Evolutionary conservation across 768 basidiomycete genomes (phyloP).

Genomic region (Udeniomyces megalosporus): DNA sequence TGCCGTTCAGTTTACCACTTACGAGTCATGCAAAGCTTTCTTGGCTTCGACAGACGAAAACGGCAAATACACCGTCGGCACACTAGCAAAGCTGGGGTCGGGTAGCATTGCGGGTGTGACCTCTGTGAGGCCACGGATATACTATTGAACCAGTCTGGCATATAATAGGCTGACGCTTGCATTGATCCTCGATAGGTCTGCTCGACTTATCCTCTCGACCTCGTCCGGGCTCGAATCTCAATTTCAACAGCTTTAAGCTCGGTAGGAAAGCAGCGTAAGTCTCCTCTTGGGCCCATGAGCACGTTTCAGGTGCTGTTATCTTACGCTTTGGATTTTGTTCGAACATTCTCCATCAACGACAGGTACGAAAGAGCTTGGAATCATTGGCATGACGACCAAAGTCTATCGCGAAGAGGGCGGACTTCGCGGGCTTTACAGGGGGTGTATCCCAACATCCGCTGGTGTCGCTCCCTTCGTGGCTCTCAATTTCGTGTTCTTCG

Average conservation of each 20-base stretch:
- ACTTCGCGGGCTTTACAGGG: slow-evolving; percentile 64
- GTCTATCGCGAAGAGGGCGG: slow-evolving; percentile 89
- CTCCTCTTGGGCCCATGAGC: not conserved
- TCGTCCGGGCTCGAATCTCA: slow-evolving; percentile 78
- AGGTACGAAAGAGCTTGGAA: slow-evolving; percentile 28
- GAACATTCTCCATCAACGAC: not conserved
- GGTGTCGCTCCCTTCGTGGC: slow-evolving; percentile 12
- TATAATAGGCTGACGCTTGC: not conserved
- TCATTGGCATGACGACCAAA: slow-evolving; percentile 77
- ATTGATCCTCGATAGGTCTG: not conserved
- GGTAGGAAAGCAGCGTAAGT: not conserved
- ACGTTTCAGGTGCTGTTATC: not conserved
- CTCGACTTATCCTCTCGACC: slow-evolving; percentile 61
- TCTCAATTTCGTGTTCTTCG: slow-evolving; percentile 15
- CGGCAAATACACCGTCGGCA: slow-evolving; percentile 68
- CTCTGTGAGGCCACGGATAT: slow-evolving; percentile 54
- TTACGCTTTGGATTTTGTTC: no score
- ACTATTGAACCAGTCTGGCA: not conserved
- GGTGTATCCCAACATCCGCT: slow-evolving; percentile 58
- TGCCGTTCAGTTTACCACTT: slow-evolving; percentile 34
- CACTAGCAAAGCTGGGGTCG: slow-evolving; percentile 64
- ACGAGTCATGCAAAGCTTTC: slow-evolving; percentile 54
- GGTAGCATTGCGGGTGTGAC: slow-evolving; percentile 88
- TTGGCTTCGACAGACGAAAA: slow-evolving; percentile 25
- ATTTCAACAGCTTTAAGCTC: slow-evolving; percentile 40